Evolutionary conservation across 768 basidiomycete species (phyloP).

Genomic region (Boletus reticuloceps): DNA sequence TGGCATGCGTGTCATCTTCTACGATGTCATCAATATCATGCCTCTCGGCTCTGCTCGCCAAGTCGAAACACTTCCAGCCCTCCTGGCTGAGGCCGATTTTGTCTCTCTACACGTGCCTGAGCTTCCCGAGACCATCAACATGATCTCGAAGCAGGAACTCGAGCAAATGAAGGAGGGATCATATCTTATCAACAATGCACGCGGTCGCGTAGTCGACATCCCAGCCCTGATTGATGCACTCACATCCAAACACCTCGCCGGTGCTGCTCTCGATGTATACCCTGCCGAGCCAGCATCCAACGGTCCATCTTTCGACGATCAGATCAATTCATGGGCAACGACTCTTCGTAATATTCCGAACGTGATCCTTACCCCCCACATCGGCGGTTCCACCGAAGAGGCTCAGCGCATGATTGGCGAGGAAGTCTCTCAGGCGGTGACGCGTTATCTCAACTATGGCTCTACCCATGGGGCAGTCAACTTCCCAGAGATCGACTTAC

Average conservation of each 20-base stretch:
- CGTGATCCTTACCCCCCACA: conserved; percentile 96
- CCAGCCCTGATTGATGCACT: conserved; percentile 82
- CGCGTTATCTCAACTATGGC: conserved; percentile 90
- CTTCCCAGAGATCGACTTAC: conserved; percentile 97
- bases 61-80: conserved; percentile 70
- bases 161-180: conserved; percentile 92
- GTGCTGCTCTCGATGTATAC: conserved; percentile 89
- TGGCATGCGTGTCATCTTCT: conserved; percentile 93
- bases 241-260: conserved; percentile 84
- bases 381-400: conserved; percentile 98
- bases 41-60: conserved; percentile 93
- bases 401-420: conserved; percentile 97
- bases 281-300: conserved; percentile 92
- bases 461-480: conserved; percentile 92
- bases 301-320: conserved; percentile 85
- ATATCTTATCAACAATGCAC: conserved; percentile 97
- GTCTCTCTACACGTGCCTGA: conserved; percentile 97
- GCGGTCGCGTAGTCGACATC: conserved; percentile 94
- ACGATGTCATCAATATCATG: conserved; percentile 97
- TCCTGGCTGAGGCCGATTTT: conserved; percentile 84
- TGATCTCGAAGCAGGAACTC: conserved; percentile 80
- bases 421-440: conserved; percentile 83
- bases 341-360: conserved; percentile 76
- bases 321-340: conserved; percentile 82
- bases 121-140: conserved; percentile 90